Base-by-base conservation (phyloP, 2,329 filamentous ascomycete genomes). In the Penicillium corylophilum region DNA sequence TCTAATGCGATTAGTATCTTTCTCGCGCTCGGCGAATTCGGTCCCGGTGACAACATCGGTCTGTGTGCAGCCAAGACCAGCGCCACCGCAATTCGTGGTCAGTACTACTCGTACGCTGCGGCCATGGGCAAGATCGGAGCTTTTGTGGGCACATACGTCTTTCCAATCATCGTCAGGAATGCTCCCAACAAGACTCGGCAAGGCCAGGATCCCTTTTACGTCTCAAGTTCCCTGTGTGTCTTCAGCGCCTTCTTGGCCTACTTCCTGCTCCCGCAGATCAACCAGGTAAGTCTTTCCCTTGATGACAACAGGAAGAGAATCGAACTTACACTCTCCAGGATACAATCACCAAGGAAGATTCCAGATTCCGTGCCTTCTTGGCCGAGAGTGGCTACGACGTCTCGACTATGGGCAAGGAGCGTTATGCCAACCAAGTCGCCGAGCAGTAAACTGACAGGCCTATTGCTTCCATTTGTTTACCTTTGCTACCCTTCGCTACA, bases 1-100 rank as follows among this genome's bases (percentile, higher is more conserved):
- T 54, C 24, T 35, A 35, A 33, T 9, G 9, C 26, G 8, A 29
- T 33, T 43, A 74, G 82, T 15, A 79, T 94, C 57, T 94, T 94
- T 74, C 76, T 90, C 1, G 82, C 86, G 0, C 78, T 93, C 1
- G 89, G 89, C 44, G 90, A 94, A 70, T 74, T 95, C 36, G 91
- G 92, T 0, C 90, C 92, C 0, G 92, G 92, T 12, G 89, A 96
- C 76, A 96, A 96, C 70, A 95, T 96, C 61, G 91, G 91, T 2
- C 80, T 96, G 0, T 72, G 95, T 26, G 91, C 92, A 0, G 88
- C 88, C 42, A 96, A 96, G 77, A 92, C 89, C 2, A 91, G 86
- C 63, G 90, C 92, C 0, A 96, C 92, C 4, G 87, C 88, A 16
- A 86, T 96, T n/a, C 82, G 91, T 35, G 92, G 91, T 2, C 83